Base-by-base conservation (phyloP, 2,329 filamentous ascomycete species). In the Xylariaceae sp. region DNA sequence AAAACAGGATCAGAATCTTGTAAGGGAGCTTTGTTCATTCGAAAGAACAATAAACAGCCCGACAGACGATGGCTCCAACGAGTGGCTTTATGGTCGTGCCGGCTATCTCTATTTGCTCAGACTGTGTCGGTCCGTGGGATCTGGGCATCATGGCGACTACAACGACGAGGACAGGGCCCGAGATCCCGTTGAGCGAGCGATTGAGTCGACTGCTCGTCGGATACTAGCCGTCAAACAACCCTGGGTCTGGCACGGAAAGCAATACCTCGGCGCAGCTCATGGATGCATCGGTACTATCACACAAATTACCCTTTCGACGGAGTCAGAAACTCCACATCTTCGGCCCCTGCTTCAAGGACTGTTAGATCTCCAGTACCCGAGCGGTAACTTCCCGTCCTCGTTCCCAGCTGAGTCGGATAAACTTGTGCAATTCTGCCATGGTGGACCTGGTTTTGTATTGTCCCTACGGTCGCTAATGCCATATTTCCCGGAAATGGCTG, bases 281-380 rank as follows among this genome's bases (percentile, higher is more conserved):
- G 88, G 88, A 6, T 80, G 82, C 10, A 82, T 89, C 30, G 86
- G 88, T 3, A 89, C 88, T 69, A 79, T 90, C 58, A 85, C 83
- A n/a, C 88, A 90, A 71, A 75, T 89, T 11, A 79, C 88, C 1
- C 75, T 82, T 18, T 84, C 84, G 2, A 78, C 80, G 57, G 80
- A 83, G 0, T 72, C 75, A 4, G 77, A 82, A 62, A 84, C 85
- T 1, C 71, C 77, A 1, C 76, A 78, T 51, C 73, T 89, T 2
- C 78, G 82, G 62, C 73, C 73, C 2, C 77, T 82, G 17, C 69
- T 90, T 3, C 75, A 77, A 1, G 76, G 77, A 8, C 68, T 90
- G 9, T 75, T 90, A 2, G 79, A 79, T 41, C 76, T 82, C 62
- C 87, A 90, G 68, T 78, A 77, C 55, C 74, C 80, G 3, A 82